Percentiles rank a stretch among this genome's conserved stretches.
Conservation (phyloP, 768 basidiomycete species). For the Tricholoma furcatifolium region DNA sequence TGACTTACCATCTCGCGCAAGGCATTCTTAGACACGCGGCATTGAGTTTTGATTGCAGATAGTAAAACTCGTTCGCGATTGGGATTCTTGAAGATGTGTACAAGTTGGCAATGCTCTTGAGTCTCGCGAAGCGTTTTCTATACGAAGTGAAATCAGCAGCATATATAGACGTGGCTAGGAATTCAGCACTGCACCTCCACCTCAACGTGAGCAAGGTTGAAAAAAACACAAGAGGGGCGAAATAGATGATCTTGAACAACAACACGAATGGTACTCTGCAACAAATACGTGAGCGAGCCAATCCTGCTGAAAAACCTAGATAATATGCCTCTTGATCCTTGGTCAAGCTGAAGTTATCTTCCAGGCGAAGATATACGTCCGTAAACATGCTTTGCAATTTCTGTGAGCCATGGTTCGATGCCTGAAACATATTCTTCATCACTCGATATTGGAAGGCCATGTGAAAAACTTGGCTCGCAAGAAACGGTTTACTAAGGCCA, state of each 20-base stretch:
- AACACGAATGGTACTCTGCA: slow-evolving; percentile 1
- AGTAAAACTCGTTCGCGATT: slow-evolving; percentile 1
- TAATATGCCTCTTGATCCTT: neutral
- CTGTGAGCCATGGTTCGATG: neutral
- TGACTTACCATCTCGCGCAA: neutral
- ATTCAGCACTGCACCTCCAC: neutral
- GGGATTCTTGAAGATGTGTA: neutral
- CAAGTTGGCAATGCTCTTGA: slow-evolving; percentile 1
- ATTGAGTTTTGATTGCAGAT: slow-evolving; percentile 1
- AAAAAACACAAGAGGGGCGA: neutral
- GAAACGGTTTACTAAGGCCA: neutral
- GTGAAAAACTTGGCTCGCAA: neutral
- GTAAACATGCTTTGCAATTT: slow-evolving; percentile 1
- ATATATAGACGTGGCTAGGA: too few species aligned
- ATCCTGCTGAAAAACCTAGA: neutral
- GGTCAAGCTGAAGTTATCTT: slow-evolving; percentile 1
- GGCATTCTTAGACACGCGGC: neutral
- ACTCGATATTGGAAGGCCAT: neutral
- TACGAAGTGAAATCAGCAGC: neutral
- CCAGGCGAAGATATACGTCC: neutral
- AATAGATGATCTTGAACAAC: slow-evolving; percentile 2
- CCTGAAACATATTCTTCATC: neutral
- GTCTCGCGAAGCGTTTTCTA: neutral
- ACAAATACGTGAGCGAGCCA: neutral
- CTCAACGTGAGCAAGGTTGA: neutral